Evolutionary conservation across 257 asterid species (phyloP).

Genomic region (Rauvolfia tetraphylla): DNA sequence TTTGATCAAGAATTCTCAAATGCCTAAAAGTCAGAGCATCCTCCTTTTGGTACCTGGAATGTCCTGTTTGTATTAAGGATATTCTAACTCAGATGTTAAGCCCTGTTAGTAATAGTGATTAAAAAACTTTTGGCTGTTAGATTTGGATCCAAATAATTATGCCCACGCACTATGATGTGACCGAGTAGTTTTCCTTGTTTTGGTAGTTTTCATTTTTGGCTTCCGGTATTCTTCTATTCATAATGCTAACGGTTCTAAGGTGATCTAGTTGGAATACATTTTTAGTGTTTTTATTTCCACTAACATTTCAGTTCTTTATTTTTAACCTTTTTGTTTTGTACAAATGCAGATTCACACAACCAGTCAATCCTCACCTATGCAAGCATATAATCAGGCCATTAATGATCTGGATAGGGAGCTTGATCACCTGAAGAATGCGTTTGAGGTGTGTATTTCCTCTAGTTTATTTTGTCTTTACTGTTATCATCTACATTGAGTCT

Average conservation of each 20-base stretch:
- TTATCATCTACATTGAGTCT: neutral
- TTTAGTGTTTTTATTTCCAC: neutral
- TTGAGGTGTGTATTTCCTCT: conserved; percentile 43
- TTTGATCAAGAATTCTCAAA: too few species aligned
- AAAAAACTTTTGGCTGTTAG: neutral
- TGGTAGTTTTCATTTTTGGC: neutral
- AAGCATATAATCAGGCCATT: conserved; percentile 96
- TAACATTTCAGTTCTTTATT: neutral
- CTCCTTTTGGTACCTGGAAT: neutral
- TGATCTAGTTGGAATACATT: neutral
- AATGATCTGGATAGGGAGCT: conserved; percentile 94
- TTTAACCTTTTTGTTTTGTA: conserved; percentile 12
- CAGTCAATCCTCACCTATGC: conserved; percentile 98
- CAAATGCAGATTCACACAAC: conserved; percentile 77
- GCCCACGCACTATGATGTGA: neutral
- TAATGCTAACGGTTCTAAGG: neutral
- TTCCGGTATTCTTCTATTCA: neutral
- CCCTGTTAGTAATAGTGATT: neutral
- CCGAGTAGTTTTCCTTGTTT: neutral
- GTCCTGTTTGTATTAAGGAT: neutral
- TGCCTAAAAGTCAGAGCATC: neutral
- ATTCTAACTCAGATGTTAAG: neutral
- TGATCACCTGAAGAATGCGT: conserved; percentile 75
- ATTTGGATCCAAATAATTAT: neutral
- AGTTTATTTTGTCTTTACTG: neutral